phyloP scores from a whole-genome alignment of 345 rosid genomes.

The Arabis hirsuta region DNA sequence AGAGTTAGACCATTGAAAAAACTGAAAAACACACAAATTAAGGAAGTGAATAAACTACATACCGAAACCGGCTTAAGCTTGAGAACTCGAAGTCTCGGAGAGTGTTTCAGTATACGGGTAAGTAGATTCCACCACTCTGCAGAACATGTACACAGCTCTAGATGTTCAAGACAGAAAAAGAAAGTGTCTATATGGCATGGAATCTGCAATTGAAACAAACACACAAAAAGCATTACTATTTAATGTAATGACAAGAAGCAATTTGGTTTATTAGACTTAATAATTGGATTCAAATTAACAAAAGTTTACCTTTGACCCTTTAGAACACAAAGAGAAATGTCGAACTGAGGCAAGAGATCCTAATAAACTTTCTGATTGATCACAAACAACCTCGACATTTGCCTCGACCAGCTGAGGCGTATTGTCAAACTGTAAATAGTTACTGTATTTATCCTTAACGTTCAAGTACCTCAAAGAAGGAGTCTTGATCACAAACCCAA shows the following conservation, averaged over 20 bases:
- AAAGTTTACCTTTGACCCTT: not conserved
- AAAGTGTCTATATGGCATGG: not conserved
- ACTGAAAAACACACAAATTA: not conserved
- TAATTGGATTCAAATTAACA: not conserved
- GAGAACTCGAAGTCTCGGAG: not conserved
- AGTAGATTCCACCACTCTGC: not conserved
- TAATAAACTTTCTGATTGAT: not conserved
- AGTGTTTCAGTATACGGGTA: no score
- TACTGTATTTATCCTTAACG: conserved; percentile 10
- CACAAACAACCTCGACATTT: conserved; percentile 15
- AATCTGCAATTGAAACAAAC: conserved; percentile 1
- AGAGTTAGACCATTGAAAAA: not conserved
- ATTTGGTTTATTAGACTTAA: no score
- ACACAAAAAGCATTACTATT: not conserved
- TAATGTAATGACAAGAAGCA: not conserved
- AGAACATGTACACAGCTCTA: not conserved
- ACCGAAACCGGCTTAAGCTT: not conserved
- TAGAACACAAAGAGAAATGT: conserved; percentile 4
- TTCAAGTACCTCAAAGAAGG: conserved; percentile 18
- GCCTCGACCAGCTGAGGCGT: conserved; percentile 18
- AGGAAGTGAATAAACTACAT: not conserved
- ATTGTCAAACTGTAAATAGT: not conserved
- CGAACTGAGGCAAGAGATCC: conserved; percentile 12
- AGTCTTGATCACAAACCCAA: conserved; percentile 14
- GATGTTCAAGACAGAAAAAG: not conserved